Base-by-base conservation (phyloP, 2,329 filamentous ascomycete species). In the Fusarium sp. region DNA sequence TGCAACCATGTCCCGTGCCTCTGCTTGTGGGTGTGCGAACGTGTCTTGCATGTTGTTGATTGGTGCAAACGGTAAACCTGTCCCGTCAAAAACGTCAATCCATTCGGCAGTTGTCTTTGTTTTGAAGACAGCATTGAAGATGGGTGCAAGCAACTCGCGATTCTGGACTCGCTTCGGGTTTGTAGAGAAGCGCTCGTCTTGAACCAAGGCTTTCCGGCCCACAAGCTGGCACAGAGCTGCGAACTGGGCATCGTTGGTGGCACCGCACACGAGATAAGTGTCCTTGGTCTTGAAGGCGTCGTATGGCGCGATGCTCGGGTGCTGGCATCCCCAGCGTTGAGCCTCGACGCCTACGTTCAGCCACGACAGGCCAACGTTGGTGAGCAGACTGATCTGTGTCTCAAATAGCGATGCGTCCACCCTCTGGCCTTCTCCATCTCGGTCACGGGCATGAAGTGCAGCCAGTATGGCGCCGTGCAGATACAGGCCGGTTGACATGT, bases 251-350 rank as follows among this genome's bases (percentile, higher is more conserved):
- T 84, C 80, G 66, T 83, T 84, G 32, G 78, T 81, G 6, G 80
- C 81, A 20, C 80, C 81, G n/a, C 79, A 72, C 8, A 80, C 78
- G 10, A 83, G 62, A 66, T 79, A 80, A 2, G 71, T 67, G 65
- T 83, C 79, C 45, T 81, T 82, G 10, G 82, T 83, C 67, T 80
- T 76, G 77, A 82, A 87, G 0, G 84, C 84, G 66, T 86, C 81
- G 62, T 87, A 88, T 1, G 85, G 86, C 13, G 85, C 85, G 35
- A 87, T 84, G 39, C 81, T 85, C 1, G 86, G 85, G 78, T 88
- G 86, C 25, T 80, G 83, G 7, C 84, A 85, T 5, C 86, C 85
- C 80, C 83, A 87, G 11, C 85, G 81, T 62, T 84, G 75, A 1
- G 83, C 83, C 69, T 86, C 82, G 5, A 83, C 78, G 1, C 81